Conservation (phyloP, 768 basidiomycete species). For the Collybia sp. region DNA sequence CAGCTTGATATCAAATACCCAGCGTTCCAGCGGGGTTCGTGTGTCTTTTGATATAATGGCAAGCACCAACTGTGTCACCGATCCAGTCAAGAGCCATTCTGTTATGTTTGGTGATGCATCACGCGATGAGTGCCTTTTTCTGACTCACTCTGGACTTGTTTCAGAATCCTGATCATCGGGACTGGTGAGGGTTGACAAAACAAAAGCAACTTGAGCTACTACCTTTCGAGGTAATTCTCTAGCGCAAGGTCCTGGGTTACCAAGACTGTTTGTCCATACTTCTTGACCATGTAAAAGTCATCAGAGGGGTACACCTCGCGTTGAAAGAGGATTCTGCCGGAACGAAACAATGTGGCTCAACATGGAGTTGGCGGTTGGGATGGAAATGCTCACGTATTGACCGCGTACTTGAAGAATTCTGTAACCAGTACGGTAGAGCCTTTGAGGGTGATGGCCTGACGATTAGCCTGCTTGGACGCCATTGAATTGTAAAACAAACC, state of each 20-base stretch:
- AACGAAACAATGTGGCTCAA: conserved; percentile 8
- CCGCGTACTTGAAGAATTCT: conserved; percentile 99
- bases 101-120: conserved; percentile 2
- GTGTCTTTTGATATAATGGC: conserved; percentile 96
- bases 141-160: conserved; percentile 84
- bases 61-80: conserved; percentile 90
- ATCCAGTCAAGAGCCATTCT: conserved; percentile 94
- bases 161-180: conserved; percentile 72
- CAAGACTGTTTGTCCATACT: conserved; percentile 94
- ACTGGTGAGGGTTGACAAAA: conserved; percentile 3
- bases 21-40: conserved; percentile 86
- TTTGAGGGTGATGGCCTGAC: conserved; percentile 89
- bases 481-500: conserved; percentile 12
- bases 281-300: conserved; percentile 99
- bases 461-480: conserved; percentile 47
- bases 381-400: conserved; percentile 73
- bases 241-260: conserved; percentile 91
- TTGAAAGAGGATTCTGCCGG: conserved; percentile 85
- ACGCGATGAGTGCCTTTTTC: background rate
- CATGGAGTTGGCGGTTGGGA: background rate
- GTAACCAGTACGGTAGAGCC: conserved; percentile 92
- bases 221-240: conserved; percentile 91
- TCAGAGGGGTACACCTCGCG: conserved; percentile 96
- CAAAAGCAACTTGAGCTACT: conserved; percentile 3
- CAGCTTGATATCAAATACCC: conserved; percentile 96